A percentile compares a stretch with the other conserved stretches of the same genome.
phyloP scores from a whole-genome alignment of 768 basidiomycete genomes.

The Russula sp. region DNA sequence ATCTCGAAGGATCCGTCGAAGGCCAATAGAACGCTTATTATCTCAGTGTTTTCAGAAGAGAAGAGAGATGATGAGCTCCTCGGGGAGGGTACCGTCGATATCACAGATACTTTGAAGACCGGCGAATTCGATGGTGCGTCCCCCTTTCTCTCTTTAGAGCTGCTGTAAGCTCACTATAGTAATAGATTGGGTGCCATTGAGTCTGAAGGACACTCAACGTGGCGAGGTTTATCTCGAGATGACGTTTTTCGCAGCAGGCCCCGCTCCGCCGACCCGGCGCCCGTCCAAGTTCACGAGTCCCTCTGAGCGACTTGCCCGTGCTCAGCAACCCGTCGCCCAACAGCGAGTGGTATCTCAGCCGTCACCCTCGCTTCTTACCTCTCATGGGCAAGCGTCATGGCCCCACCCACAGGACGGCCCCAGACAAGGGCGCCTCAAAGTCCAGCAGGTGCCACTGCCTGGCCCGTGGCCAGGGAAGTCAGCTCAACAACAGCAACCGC shows the following conservation, averaged over 20 bases:
- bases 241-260: slow-evolving; percentile 79
- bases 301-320: slow-evolving; percentile 14
- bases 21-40: slow-evolving; percentile 56
- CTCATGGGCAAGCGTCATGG: background rate
- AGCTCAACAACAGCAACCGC: slow-evolving; percentile 6
- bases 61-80: slow-evolving; percentile 65
- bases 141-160: background rate
- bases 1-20: slow-evolving; percentile 52
- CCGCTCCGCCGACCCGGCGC: slow-evolving; percentile 38
- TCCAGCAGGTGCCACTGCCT: slow-evolving; percentile 11
- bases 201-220: slow-evolving; percentile 54
- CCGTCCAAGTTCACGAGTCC: slow-evolving; percentile 29
- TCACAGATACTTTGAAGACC: slow-evolving; percentile 69
- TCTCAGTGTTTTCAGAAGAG: slow-evolving; percentile 81
- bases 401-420: background rate
- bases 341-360: slow-evolving; percentile 2
- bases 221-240: slow-evolving; percentile 91
- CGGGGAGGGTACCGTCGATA: slow-evolving; percentile 70
- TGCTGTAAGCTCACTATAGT: background rate
- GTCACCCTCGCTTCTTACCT: background rate
- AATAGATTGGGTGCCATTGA: slow-evolving; percentile 63
- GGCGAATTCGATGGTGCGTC: slow-evolving; percentile 89
- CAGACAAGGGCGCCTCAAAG: slow-evolving; percentile 1
- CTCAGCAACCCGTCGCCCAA: slow-evolving; percentile 7
- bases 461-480: slow-evolving; percentile 9